Conservation (phyloP, 2,329 filamentous ascomycete genomes). For the Pestalotiopsis sp. region DNA sequence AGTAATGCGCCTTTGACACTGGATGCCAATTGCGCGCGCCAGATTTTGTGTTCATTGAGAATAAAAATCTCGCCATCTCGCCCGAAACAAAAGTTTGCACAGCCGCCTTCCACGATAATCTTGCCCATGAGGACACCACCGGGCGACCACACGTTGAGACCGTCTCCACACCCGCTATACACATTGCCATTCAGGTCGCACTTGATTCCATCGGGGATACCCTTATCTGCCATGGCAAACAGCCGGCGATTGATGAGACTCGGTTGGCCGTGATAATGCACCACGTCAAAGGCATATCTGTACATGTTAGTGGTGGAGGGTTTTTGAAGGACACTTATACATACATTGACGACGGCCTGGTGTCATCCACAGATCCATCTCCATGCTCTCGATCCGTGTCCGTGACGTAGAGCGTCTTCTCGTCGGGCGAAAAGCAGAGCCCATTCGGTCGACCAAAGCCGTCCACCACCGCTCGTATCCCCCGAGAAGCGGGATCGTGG, state of each 20-base stretch:
- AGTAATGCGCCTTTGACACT: not conserved
- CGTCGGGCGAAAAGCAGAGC: constrained; percentile 47
- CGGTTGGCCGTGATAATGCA: constrained; percentile 28
- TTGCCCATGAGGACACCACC: constrained; percentile 48
- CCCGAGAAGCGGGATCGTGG: constrained; percentile 40
- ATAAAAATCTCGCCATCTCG: constrained; percentile 45
- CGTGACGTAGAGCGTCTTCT: constrained; percentile 46
- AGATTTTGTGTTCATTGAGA: constrained; percentile 48
- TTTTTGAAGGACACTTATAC: constrained; percentile 14
- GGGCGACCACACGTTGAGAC: constrained; percentile 50
- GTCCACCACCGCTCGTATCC: constrained; percentile 47
- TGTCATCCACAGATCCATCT: constrained; percentile 32
- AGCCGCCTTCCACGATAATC: constrained; percentile 41
- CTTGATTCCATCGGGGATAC: constrained; percentile 51
- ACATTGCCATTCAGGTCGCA: constrained; percentile 50
- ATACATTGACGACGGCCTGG: constrained; percentile 29
- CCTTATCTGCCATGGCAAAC: constrained; percentile 51
- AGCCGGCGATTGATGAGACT: constrained; percentile 50
- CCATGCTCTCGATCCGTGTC: constrained; percentile 38
- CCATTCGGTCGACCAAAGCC: constrained; percentile 50
- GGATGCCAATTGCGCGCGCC: constrained; percentile 35
- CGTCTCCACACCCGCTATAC: constrained; percentile 51
- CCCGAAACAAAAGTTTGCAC: constrained; percentile 52
- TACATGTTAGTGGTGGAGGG: not conserved
- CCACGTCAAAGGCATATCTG: constrained; percentile 39